Evolutionary conservation across 176 grass and related monocot species (phyloP).

Genomic region (Bromus sterilis): DNA sequence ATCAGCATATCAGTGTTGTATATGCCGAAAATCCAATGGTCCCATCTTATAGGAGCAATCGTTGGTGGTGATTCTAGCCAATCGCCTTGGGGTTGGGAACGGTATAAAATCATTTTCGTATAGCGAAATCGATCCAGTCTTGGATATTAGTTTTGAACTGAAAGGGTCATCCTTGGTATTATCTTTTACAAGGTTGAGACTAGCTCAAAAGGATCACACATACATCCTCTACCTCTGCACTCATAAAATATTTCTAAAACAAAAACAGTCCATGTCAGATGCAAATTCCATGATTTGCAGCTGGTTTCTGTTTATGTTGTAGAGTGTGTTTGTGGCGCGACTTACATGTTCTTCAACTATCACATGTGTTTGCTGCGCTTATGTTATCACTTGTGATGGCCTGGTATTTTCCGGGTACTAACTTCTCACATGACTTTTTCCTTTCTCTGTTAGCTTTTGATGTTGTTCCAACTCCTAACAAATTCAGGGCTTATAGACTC

Average conservation of each 20-base stretch:
- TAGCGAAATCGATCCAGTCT: too few species aligned
- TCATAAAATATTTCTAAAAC: not conserved
- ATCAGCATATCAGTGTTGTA: too few species aligned
- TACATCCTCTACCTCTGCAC: not conserved
- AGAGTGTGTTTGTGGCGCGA: conserved; percentile 1
- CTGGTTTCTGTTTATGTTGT: not conserved
- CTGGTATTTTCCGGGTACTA: not conserved
- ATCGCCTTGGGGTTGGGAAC: not conserved
- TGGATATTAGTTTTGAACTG: not conserved
- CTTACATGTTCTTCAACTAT: not conserved
- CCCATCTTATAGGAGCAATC: not conserved
- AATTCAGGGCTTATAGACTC: not conserved
- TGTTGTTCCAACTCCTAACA: not conserved
- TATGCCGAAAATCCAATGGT: too few species aligned
- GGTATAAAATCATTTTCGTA: not conserved
- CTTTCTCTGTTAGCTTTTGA: not conserved
- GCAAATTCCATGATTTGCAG: not conserved
- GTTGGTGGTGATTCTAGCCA: not conserved
- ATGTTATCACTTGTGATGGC: too few species aligned
- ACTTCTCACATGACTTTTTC: not conserved
- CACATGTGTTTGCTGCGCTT: not conserved
- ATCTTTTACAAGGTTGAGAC: not conserved
- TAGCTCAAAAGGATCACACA: not conserved
- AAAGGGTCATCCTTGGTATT: not conserved
- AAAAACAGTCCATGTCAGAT: not conserved